Conservation (phyloP, 257 asterid species). For the Solanum peruvianum region DNA sequence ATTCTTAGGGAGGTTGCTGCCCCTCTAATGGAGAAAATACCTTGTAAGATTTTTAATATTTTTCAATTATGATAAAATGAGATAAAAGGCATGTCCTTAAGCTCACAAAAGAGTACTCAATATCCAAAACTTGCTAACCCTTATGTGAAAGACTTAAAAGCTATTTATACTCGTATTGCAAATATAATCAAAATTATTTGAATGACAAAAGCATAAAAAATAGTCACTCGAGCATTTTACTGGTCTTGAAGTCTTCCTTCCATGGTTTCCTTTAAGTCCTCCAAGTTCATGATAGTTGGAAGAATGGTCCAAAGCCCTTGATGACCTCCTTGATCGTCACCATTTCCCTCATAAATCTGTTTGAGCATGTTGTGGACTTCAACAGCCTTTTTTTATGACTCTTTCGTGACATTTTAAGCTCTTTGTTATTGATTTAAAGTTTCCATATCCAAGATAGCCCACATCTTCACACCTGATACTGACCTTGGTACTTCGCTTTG, state of each 20-base stretch:
- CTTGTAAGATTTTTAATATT: slow-evolving; percentile 30
- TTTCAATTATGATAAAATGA: not conserved
- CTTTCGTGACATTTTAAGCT: not conserved
- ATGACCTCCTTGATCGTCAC: not conserved
- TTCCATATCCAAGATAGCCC: not conserved
- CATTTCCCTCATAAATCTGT: not conserved
- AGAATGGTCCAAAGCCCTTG: not conserved
- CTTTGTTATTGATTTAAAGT: not conserved
- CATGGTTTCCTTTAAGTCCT: not conserved
- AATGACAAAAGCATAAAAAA: not conserved
- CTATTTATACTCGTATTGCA: not conserved
- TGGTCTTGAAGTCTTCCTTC: not conserved
- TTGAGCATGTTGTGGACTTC: not conserved
- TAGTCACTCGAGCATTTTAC: not conserved
- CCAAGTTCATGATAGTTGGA: not conserved
- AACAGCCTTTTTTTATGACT: not conserved
- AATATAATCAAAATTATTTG: not conserved
- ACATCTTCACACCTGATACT: not conserved
- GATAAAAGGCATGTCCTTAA: not conserved
- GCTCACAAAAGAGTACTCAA: not conserved
- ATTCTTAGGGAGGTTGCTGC: slow-evolving; percentile 88
- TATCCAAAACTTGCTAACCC: not conserved
- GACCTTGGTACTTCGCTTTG: not conserved
- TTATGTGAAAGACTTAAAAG: not conserved
- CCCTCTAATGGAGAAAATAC: slow-evolving; percentile 77